A percentile compares a stretch with the other conserved stretches of the same genome.
Evolutionary conservation across 2,329 filamentous ascomycete species (phyloP).

Genomic region (Trichoderma sp.): DNA sequence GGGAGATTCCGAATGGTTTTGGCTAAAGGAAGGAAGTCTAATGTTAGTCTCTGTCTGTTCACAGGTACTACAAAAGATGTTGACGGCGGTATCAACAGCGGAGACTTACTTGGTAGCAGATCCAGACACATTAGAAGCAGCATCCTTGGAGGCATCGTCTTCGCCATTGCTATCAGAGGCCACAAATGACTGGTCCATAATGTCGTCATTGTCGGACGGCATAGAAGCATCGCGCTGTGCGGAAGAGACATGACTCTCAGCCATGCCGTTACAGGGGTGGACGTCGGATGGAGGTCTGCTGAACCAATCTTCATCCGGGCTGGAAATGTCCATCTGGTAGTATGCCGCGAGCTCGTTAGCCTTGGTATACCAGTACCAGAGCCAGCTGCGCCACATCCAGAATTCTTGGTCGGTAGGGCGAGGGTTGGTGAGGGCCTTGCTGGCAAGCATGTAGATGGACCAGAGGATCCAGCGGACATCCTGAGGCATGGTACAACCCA

Average conservation of each 20-base stretch:
- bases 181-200: not conserved
- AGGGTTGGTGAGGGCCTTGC: conserved; percentile 30
- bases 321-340: conserved; percentile 20
- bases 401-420: conserved; percentile 23
- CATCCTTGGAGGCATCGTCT: not conserved
- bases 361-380: conserved; percentile 33
- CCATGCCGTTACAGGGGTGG: not conserved
- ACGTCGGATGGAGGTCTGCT: conserved; percentile 17
- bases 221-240: not conserved
- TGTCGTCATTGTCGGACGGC: not conserved
- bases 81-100: not conserved
- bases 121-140: not conserved
- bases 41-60: not conserved
- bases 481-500: conserved; percentile 31
- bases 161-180: not conserved
- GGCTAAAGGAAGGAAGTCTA: not conserved
- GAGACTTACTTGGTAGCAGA: not conserved
- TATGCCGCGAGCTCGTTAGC: conserved; percentile 29
- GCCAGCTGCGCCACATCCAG: conserved; percentile 33
- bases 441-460: conserved; percentile 35
- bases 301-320: conserved; percentile 34
- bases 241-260: not conserved
- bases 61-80: not conserved
- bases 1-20: not conserved
- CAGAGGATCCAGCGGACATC: conserved; percentile 37